These are phyloP conservation scores for Pythium apleroticum DNA, from an alignment of 352 stramenopile genomes.

Conservation along the genomic window DNA sequence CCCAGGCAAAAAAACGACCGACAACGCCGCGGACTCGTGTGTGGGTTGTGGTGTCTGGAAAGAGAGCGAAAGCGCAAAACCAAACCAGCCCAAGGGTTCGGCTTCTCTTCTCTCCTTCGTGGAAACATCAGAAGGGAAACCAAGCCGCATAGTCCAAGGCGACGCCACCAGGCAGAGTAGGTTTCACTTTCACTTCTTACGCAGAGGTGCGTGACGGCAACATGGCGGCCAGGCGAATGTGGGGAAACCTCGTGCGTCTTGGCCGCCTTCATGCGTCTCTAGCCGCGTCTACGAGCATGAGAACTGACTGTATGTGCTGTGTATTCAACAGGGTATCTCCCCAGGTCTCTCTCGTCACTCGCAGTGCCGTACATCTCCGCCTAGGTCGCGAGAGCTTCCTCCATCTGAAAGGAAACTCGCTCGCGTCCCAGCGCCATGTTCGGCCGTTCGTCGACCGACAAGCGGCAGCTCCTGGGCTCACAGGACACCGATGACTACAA, in stretches of 20 bases:
- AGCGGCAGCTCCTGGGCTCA: constrained; percentile 36
- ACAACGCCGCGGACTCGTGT: neutral
- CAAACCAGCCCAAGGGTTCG: neutral
- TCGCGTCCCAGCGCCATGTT: no score
- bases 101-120: constrained; percentile 2
- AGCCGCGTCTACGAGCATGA: neutral
- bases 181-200: constrained; percentile 26
- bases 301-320: constrained; percentile 6
- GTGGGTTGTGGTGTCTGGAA: neutral
- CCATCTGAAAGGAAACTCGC: no score
- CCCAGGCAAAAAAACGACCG: neutral
- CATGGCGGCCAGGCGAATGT: neutral
- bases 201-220: constrained; percentile 19
- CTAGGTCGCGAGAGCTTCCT: no score
- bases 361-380: neutral
- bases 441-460: constrained; percentile 31
- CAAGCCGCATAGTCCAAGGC: neutral
- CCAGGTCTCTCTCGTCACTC: constrained; percentile 25
- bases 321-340: constrained; percentile 4
- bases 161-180: neutral
- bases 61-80: neutral
- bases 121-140: constrained; percentile 7
- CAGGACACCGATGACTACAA: constrained; percentile 53
- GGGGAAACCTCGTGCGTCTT: neutral
- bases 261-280: neutral